Base-by-base conservation (phyloP, 2,329 filamentous ascomycete genomes). In the Penicillium sp. region DNA sequence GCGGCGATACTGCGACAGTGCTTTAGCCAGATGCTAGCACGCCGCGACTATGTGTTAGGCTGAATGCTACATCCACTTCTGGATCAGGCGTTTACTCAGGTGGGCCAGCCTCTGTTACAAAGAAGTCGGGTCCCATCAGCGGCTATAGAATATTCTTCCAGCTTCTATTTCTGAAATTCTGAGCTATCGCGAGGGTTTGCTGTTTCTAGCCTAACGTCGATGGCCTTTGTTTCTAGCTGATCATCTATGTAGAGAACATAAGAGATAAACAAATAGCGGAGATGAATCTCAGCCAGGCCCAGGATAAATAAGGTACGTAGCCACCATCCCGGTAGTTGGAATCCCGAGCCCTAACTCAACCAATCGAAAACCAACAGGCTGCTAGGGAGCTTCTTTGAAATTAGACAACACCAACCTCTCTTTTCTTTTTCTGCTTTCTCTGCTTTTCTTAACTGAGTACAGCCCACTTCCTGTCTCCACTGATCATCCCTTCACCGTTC, bases 1-100 rank as follows among this genome's bases (percentile, higher is more conserved):
- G 33, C 39, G 46, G 50, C 50, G 33, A 54, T 44, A 35, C 39
- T 47, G 50, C 50, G 33, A 54, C 33, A 42, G 27, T 54, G 53
- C 46, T 44, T 44, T 56, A 49, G 14, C 37, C 52, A 45, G 45
- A 56, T 52, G 16, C n/a, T 8, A 50, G 38, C 44, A 46, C 46
- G 40, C 44, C 50, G 52, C 25, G 19, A 19, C 11, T 14, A 44
- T 29, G 35, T 19, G 28, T 25, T 33, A 35, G 36, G 18, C 22
- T 50, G n/a, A 18, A n/a, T 41, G 12, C 13, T 47, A 16, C 18
- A 28, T 19, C 13, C 41, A 40, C 12, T 25, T 36, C 22, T 28
- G 14, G 31, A 42, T 13, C 16, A 4, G 10, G 4, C 8, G 16
- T 12, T 18, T 13, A n/a, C n/a, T n/a, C n/a, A n/a, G n/a, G n/a